Conservation (phyloP, 345 rosid species). For the Camelina hispida region DNA sequence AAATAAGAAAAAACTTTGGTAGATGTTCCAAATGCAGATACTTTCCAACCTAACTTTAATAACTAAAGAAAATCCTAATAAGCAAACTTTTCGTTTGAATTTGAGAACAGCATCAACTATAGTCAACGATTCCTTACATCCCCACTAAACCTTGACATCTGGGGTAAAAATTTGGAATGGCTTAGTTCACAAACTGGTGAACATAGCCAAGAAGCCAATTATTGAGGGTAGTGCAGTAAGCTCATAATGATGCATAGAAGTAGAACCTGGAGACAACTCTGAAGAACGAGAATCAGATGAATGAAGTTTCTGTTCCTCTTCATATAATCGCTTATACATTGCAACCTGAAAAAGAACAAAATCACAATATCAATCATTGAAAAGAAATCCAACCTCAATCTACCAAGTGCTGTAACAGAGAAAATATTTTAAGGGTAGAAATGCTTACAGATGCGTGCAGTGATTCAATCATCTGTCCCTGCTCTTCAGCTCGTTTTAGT, state of each 20-base stretch:
- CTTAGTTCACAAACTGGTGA: neutral
- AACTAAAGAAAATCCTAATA: neutral
- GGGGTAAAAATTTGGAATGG: conserved; percentile 12
- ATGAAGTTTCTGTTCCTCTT: conserved; percentile 80
- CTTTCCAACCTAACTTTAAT: conserved; percentile 1
- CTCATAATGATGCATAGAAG: conserved; percentile 31
- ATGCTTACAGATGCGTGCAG: conserved; percentile 81
- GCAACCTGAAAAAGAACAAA: conserved; percentile 63
- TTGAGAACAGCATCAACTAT: neutral
- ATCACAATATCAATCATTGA: conserved; percentile 17
- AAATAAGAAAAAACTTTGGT: conserved; percentile 10
- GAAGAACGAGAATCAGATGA: conserved; percentile 54
- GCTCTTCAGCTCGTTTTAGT: conserved; percentile 90
- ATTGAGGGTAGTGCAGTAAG: conserved; percentile 24
- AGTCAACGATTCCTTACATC: conserved; percentile 20
- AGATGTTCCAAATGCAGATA: conserved; percentile 24
- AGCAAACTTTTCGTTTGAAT: neutral
- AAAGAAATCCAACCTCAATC: conserved; percentile 11
- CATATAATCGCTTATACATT: conserved; percentile 89
- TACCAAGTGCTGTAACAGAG: conserved; percentile 14
- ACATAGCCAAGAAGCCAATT: conserved; percentile 21
- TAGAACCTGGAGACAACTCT: conserved; percentile 61
- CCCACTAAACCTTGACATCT: conserved; percentile 15
- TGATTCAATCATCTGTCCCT: conserved; percentile 87
- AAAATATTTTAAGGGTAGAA: conserved; percentile 27